Conservation (phyloP, 75 land plant genomes). For the Pinus taeda region DNA sequence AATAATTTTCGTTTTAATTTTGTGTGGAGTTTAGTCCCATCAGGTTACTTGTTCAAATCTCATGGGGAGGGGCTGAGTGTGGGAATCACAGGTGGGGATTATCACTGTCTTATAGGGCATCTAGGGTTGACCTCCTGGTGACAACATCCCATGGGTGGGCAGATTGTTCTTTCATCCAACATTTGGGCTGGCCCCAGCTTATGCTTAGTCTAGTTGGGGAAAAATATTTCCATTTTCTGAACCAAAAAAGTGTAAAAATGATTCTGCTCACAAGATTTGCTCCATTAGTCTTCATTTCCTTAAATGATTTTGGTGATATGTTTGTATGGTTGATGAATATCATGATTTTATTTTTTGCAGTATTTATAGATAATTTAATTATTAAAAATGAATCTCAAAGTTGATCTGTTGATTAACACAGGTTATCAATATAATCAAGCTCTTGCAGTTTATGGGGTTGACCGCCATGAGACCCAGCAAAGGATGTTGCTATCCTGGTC, state of each 20-base stretch:
- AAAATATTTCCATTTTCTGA: no score
- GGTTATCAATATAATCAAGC: conserved; percentile 9
- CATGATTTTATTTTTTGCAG: background rate
- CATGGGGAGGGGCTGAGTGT: no score
- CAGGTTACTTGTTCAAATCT: no score
- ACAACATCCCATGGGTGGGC: no score
- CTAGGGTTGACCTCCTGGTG: no score
- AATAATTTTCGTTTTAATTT: no score
- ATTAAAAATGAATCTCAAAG: background rate
- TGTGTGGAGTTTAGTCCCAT: no score
- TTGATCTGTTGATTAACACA: background rate
- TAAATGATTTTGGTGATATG: background rate
- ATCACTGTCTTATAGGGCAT: no score
- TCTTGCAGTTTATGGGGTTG: background rate
- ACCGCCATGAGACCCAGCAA: conserved; percentile 3
- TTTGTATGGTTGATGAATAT: background rate
- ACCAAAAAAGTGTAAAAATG: background rate
- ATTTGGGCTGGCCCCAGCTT: no score
- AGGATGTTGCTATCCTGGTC: background rate
- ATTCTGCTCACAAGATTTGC: background rate
- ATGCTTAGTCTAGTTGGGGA: no score
- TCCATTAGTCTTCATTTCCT: background rate
- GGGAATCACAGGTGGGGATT: no score
- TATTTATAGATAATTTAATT: background rate
- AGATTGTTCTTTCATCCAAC: no score